A percentile compares a stretch with the other conserved stretches of the same genome.
These are phyloP conservation scores for Fomitopsis schrenkii DNA, from an alignment of 1,284 basidiomycete genomes.

Conservation along the genomic window DNA sequence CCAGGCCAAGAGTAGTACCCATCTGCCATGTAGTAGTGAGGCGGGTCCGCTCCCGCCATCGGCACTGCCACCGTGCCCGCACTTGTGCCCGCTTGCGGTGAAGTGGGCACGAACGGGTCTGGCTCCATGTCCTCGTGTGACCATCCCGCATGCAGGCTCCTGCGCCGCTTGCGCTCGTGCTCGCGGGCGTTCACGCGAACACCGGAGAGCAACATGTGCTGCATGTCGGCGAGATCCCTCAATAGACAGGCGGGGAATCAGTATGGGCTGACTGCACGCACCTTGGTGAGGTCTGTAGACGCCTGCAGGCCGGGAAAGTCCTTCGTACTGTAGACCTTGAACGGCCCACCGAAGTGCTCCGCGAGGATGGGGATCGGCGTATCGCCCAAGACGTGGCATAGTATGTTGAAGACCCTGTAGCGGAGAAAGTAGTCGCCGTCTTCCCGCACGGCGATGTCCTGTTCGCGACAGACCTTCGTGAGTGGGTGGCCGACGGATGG, in stretches of 20 bases:
- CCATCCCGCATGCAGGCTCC: not conserved
- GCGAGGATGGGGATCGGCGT: slow-evolving; percentile 53
- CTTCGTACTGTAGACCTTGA: slow-evolving; percentile 75
- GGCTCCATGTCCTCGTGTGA: too few relatives aligned
- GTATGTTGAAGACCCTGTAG: slow-evolving; percentile 21
- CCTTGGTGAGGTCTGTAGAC: slow-evolving; percentile 75
- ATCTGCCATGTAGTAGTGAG: too few relatives aligned
- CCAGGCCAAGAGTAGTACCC: too few relatives aligned
- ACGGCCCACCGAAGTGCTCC: slow-evolving; percentile 64
- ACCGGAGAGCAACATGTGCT: slow-evolving; percentile 10
- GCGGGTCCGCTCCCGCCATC: too few relatives aligned
- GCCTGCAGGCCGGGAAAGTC: slow-evolving; percentile 72
- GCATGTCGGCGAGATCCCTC: not conserved
- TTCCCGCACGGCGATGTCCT: slow-evolving; percentile 25
- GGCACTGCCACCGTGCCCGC: too few relatives aligned
- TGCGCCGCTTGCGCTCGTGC: slow-evolving; percentile 13
- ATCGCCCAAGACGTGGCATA: slow-evolving; percentile 15
- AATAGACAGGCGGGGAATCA: too few relatives aligned
- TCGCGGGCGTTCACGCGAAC: slow-evolving; percentile 13
- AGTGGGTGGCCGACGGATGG: not conserved
- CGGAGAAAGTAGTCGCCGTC: slow-evolving; percentile 25
- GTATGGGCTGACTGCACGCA: slow-evolving; percentile 17
- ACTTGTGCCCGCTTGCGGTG: too few relatives aligned
- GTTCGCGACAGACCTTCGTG: not conserved
- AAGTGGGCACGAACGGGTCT: too few relatives aligned